Evolutionary conservation across 1,139 yeast genomes (phyloP), one percentile per base, ranked within the genome.

Genomic region (Yamadazyma pseudoaaseri): DNA sequence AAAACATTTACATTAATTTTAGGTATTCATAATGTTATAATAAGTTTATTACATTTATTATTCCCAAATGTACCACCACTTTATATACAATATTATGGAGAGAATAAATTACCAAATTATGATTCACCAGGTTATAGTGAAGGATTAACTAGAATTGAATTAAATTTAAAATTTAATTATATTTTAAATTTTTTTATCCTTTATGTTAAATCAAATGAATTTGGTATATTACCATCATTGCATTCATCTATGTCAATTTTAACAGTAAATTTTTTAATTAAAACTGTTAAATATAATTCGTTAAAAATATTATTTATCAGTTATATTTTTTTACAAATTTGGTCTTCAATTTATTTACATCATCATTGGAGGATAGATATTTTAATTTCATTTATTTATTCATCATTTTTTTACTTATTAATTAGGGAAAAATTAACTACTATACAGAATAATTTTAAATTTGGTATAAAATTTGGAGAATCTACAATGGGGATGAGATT

Each of bases 51-150:
- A 5, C 86, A 81, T 51, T 55, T 81, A 30, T 37, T 69, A 10
- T 64, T 79, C 47, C 86, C 87, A 11, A 79, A 76, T 49, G 84
- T 86, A 0, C 82, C 86, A 2, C 87, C 87, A 4, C 79, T 86
- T 84, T 81, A 78, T 51, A 73, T 78, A 31, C 81, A 76, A 48
- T 43, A 76, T 47, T 66, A 80, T 47, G 83, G 84, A 3, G 69
- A 72, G 22, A 69, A 76, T 40, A 66, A 71, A 29, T 51, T 52
- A 0, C 81, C 81, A 1, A 64, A 69, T 46, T 81, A 81, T 51
- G 75, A 73, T 26, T 74, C 75, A 65, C 76, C 76, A 3, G 86
- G 86, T 6, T 81, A 76, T 51, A 84, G 86, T 1, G 87, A 86
- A 3, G 86, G 86, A 2, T 60, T 81, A 33, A 74, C 78, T 4